Conservation (phyloP, 129 eudicot genomes). For the Helichrysum umbraculigerum region DNA sequence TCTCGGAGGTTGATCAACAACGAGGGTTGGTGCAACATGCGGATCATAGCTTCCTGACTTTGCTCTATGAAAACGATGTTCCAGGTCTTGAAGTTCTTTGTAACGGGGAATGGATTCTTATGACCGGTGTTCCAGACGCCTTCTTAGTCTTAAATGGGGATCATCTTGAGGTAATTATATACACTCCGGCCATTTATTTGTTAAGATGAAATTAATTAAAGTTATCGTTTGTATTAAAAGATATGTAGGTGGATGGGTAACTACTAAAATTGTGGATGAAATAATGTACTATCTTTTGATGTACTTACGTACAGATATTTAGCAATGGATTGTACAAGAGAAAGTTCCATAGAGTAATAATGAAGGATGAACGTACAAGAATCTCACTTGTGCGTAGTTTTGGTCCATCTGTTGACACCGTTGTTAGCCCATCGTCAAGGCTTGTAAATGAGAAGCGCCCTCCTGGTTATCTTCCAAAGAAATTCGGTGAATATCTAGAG, state of each 20-base stretch:
- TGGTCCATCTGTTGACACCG: conserved; percentile 39
- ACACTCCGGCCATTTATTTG: no score
- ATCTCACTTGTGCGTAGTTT: conserved; percentile 33
- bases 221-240: no score
- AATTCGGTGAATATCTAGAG: conserved; percentile 35
- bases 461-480: conserved; percentile 37
- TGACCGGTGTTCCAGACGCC: conserved; percentile 31
- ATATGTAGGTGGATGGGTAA: no score
- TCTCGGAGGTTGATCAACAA: conserved; percentile 12
- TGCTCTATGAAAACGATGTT: conserved; percentile 33
- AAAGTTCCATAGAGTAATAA: conserved; percentile 35
- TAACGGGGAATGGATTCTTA: conserved; percentile 38
- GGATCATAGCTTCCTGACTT: conserved; percentile 42
- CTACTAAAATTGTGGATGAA: no score
- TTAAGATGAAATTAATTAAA: no score
- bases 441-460: conserved; percentile 19
- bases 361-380: conserved; percentile 35
- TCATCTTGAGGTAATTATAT: no score
- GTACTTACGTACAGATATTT: conserved; percentile 20
- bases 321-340: conserved; percentile 42
- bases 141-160: conserved; percentile 17
- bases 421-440: conserved; percentile 40
- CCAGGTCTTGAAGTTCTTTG: conserved; percentile 36
- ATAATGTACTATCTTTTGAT: no score
- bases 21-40: conserved; percentile 31